Percentiles rank a stretch among this genome's conserved stretches.
These are phyloP conservation scores for Aureobasidium sp. DNA, from an alignment of 2,329 filamentous ascomycete species.

Conservation along the genomic window DNA sequence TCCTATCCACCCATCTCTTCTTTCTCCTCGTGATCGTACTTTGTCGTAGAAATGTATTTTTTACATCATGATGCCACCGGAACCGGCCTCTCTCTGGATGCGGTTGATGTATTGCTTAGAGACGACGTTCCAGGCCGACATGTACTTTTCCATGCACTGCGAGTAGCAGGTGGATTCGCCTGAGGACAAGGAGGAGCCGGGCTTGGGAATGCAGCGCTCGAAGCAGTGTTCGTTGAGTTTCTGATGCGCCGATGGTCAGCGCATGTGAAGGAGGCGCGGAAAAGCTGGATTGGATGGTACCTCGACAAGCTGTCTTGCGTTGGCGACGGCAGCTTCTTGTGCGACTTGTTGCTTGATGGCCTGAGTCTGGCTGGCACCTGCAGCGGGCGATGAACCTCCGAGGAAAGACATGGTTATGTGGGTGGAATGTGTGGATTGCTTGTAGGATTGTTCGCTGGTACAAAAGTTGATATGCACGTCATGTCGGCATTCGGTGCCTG, in stretches of 20 bases:
- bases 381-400: conserved; percentile 1
- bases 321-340: conserved; percentile 46
- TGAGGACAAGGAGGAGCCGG: conserved; percentile 43
- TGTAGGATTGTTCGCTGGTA: not conserved
- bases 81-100: conserved; percentile 33
- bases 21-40: not conserved
- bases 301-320: conserved; percentile 45
- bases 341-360: conserved; percentile 45
- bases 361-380: conserved; percentile 11
- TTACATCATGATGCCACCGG: conserved; percentile 15
- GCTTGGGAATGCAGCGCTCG: conserved; percentile 48
- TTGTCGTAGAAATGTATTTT: not conserved
- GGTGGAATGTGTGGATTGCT: not conserved
- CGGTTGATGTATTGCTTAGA: conserved; percentile 42
- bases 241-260: conserved; percentile 24
- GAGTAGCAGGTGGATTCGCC: conserved; percentile 45
- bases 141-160: conserved; percentile 50
- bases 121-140: conserved; percentile 47
- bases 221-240: conserved; percentile 53
- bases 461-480: conserved; percentile 12
- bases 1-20: not conserved
- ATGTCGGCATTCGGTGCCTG: not conserved
- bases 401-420: conserved; percentile 14
- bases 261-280: not conserved
- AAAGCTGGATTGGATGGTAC: conserved; percentile 23